phyloP scores from a whole-genome alignment of 1,284 basidiomycete genomes.

The Salmacisia buchloeana region DNA sequence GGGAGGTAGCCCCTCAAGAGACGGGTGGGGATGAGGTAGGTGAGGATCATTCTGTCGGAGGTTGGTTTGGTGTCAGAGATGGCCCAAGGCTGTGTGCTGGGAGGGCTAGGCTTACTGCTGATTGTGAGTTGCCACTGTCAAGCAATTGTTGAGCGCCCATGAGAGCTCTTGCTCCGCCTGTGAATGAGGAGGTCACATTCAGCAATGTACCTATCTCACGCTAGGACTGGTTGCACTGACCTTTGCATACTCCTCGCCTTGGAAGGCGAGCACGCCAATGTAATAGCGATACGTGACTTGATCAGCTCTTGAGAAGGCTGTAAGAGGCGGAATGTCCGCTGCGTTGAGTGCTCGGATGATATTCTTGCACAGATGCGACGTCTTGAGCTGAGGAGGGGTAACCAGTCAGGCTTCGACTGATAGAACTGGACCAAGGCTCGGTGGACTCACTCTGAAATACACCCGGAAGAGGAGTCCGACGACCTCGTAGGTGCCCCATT shows the following conservation, averaged over 20 bases:
- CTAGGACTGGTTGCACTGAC: conserved; percentile 1
- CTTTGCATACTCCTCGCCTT: conserved; percentile 73
- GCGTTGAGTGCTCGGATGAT: conserved; percentile 81
- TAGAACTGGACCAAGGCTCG: background rate
- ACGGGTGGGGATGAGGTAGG: conserved; percentile 80
- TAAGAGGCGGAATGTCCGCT: conserved; percentile 76
- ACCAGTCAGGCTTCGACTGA: conserved; percentile 10
- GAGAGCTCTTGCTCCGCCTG: conserved; percentile 76
- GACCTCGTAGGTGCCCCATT: conserved; percentile 92
- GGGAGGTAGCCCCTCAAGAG: conserved; percentile 80
- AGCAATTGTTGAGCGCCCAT: conserved; percentile 74
- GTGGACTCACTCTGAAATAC: conserved; percentile 73
- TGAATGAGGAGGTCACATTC: background rate
- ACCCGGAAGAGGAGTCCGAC: conserved; percentile 85
- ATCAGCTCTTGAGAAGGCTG: conserved; percentile 72
- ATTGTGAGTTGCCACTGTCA: conserved; percentile 63
- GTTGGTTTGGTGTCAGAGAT: background rate
- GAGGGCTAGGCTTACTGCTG: conserved; percentile 62
- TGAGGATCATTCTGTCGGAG: conserved; percentile 68
- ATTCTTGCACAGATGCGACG: conserved; percentile 84
- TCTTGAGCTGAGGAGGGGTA: conserved; percentile 63
- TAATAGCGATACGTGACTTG: conserved; percentile 78
- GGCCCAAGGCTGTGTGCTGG: background rate
- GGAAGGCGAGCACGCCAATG: conserved; percentile 83
- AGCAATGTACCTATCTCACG: background rate